Base-by-base conservation (phyloP, 495 filamentous ascomycete species). In the Cercophora sp. region DNA sequence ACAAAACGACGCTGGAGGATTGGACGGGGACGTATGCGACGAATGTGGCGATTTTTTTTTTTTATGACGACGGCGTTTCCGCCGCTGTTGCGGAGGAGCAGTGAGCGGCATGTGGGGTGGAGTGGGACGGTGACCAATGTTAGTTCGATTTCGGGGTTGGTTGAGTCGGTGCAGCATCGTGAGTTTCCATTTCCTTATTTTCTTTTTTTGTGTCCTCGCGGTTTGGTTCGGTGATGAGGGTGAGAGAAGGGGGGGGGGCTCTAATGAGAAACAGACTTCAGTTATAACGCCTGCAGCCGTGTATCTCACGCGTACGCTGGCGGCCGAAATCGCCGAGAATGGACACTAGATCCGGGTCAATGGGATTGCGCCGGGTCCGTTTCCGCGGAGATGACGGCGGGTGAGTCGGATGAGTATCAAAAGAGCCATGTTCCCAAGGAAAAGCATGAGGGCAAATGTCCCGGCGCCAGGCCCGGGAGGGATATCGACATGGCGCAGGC, bases 401-500 rank as follows among this genome's bases (percentile, higher is more conserved):
- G 74, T 39, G 69, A 72, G 52, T 77, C 71, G 48, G 79, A 80
- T 20, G 72, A 79, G 15, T 67, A 66, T 23, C 76, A 89, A 63
- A 89, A 89, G 81, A 87, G 79, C 57, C 62, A 70, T 3, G 60
- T 91, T 4, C 71, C 78, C 0, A 74, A 75, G 48, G 79, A 85
- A 52, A 82, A 86, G 66, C 85, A 79, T 49, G 67, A 74, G 56
- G 63, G 68, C 18, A 79, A 79, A 61, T 5, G 71, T 87, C 3
- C 84, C 85, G 0, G 77, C 79, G 0, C 58, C 1, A 64, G 87
- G 8, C 84, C 85, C 0, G 86, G 86, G 0, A 81, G 80, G 29
- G 87, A 90, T 62, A 71, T 82, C 27, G 87, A 90, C 60, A 91
- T 90, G 85, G 86, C 82, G 0, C 76, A 76, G 62, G 73, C 84